A percentile compares a stretch with the other conserved stretches of the same genome.
Evolutionary conservation across 148 eudicot genomes (phyloP).

Genomic region (Rhododendron kiyosumense): DNA sequence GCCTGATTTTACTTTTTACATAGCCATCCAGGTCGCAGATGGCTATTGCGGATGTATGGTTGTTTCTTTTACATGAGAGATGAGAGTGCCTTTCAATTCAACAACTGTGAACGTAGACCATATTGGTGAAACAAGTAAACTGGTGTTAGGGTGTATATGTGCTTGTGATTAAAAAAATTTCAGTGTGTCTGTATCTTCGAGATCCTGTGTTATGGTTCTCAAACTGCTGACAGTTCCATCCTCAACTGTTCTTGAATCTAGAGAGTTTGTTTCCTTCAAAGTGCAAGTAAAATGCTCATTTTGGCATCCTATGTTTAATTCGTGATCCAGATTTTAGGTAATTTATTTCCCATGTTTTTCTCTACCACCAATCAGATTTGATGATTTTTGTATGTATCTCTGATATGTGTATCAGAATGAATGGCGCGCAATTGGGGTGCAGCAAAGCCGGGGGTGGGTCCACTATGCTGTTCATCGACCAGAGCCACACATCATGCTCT

Average conservation of each 20-base stretch:
- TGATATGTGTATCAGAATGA: conserved; percentile 42
- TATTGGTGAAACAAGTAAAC: not conserved
- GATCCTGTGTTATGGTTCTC: not conserved
- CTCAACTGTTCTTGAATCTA: not conserved
- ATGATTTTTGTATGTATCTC: not conserved
- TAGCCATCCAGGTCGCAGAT: not conserved
- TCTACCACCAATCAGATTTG: not conserved
- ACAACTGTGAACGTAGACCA: not conserved
- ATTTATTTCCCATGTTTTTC: not conserved
- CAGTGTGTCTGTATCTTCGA: not conserved
- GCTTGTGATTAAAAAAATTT: not conserved
- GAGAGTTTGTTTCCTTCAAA: not conserved
- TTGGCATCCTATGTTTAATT: not conserved
- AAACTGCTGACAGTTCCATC: not conserved
- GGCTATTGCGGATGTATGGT: not conserved
- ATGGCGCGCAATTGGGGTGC: conserved; percentile 89
- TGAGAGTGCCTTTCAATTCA: not conserved
- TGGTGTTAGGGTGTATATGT: not conserved
- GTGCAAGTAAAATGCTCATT: not conserved
- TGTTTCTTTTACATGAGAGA: not conserved
- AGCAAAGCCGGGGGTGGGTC: conserved; percentile 91
- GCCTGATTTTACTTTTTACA: not conserved
- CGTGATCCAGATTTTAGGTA: not conserved
- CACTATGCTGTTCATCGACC: conserved; percentile 91
- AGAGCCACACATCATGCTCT: conserved; percentile 92